These are phyloP conservation scores for Colletotrichum limetticola DNA, from an alignment of 2,329 filamentous ascomycete genomes.

Conservation along the genomic window DNA sequence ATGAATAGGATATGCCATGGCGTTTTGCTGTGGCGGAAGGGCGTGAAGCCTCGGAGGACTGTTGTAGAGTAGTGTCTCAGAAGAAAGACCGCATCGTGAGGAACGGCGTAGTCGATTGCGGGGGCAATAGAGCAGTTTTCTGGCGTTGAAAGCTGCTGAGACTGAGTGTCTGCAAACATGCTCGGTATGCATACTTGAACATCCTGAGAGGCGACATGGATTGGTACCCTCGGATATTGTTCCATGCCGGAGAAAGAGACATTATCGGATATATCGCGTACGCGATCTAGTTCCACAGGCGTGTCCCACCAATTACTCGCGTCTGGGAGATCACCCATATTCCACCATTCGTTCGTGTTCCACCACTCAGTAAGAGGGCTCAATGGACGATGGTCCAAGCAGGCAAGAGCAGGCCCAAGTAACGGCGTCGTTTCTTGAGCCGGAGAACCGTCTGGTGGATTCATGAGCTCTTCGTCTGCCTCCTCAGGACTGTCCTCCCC, in stretches of 20 bases:
- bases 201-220: neutral
- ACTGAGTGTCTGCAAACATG: neutral
- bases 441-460: neutral
- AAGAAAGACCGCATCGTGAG: constrained; percentile 47
- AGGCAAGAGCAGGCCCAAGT: neutral
- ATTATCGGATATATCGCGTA: neutral
- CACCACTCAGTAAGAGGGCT: constrained; percentile 10
- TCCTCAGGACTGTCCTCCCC: neutral
- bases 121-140: neutral
- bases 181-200: neutral
- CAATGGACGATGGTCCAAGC: neutral
- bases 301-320: constrained; percentile 5
- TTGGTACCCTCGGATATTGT: neutral
- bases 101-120: constrained; percentile 20
- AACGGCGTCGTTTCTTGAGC: neutral
- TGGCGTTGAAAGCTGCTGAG: neutral
- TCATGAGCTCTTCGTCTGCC: neutral
- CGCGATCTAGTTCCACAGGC: neutral
- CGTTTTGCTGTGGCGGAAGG: constrained; percentile 49
- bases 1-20: constrained; percentile 53
- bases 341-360: constrained; percentile 18
- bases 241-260: neutral
- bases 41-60: constrained; percentile 48
- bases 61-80: constrained; percentile 50
- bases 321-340: constrained; percentile 4